Evolutionary conservation across 345 rosid species (phyloP).

Genomic region (Rhodamnia argentea): DNA sequence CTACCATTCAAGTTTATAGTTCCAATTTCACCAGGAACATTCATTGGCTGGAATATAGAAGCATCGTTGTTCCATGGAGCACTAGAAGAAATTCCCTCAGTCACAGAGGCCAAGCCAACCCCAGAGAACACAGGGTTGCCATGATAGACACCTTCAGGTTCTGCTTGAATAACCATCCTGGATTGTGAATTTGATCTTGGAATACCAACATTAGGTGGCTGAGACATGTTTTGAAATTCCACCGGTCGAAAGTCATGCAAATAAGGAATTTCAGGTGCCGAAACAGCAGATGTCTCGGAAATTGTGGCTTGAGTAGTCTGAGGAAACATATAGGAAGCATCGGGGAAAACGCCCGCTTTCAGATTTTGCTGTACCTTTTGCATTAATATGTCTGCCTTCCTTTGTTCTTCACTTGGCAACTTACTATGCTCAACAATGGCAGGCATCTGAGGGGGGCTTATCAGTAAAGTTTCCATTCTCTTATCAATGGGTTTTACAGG

Average conservation of each 20-base stretch:
- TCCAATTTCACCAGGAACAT: slow-evolving; percentile 14
- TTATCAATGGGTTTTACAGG: slow-evolving; percentile 21
- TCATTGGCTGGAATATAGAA: slow-evolving; percentile 16
- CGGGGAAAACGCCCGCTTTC: slow-evolving; percentile 21
- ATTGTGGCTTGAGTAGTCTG: slow-evolving; percentile 12
- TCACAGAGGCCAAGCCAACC: slow-evolving; percentile 11
- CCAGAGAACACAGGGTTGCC: slow-evolving; percentile 13
- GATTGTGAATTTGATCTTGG: slow-evolving; percentile 25
- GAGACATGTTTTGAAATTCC: slow-evolving; percentile 18
- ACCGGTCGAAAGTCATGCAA: slow-evolving; percentile 13
- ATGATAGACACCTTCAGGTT: slow-evolving; percentile 22
- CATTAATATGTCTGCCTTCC: slow-evolving; percentile 24
- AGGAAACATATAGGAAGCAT: slow-evolving; percentile 16
- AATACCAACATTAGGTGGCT: slow-evolving; percentile 20
- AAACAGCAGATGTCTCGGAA: neutral
- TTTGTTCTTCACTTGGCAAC: slow-evolving; percentile 14
- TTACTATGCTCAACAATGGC: slow-evolving; percentile 19
- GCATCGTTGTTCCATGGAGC: slow-evolving; percentile 22
- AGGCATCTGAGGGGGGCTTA: slow-evolving; percentile 11
- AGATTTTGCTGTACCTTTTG: slow-evolving; percentile 14
- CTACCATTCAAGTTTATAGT: slow-evolving; percentile 7
- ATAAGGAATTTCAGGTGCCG: slow-evolving; percentile 7
- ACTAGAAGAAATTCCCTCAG: slow-evolving; percentile 18
- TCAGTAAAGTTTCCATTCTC: slow-evolving; percentile 27
- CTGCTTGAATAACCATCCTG: slow-evolving; percentile 21